Evolutionary conservation across 176 grass and related monocot genomes (phyloP), one percentile per base, ranked within the genome.

Genomic region (Metroxylon sagu): DNA sequence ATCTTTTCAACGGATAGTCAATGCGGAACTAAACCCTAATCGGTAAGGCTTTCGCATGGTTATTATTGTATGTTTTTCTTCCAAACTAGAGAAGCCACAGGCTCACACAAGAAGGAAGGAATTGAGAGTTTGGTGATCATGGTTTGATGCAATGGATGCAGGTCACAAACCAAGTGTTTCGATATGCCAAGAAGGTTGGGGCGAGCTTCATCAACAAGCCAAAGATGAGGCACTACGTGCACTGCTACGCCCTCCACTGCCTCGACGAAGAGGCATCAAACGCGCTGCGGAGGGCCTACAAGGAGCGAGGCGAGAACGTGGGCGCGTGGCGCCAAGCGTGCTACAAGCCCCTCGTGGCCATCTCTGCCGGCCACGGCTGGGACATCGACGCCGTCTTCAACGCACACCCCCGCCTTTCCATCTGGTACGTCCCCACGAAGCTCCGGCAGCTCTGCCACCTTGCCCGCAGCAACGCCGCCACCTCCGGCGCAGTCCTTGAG

Each of bases 201-300:
- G 93, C 88, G 54, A 92, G 76, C 88, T 90, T 89, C 88, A 98
- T 98, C 83, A 98, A 98, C 76, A 98, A 98, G 84, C 93, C 93
- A 25, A 98, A 98, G 88, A 98, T 98, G 93, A 79, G 93, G 59
- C 93, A 98, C 63, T 98, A 98, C 62, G 93, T 98, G 59, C 93
- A 98, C 85, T 98, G 93, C 88, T 98, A 98, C 68, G 94, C 94
- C 29, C 81, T 98, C 35, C 94, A 98, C 55, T 98, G 94, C 82
- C 88, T 98, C 2, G 94, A 93, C 78, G 79, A 83, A 76, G 94
- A 92, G 53, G 75, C 79, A 18, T 98, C 94, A 25, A 80, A 98
- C 70, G 88, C 76, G 39, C 74, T 98, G 23, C 75, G 94, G 57
- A 61, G 89, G 23, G 76, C 63, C 10, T 93, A 85, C 94, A 98